Base-by-base conservation (phyloP, 495 filamentous ascomycete genomes). In the Lichina pygmaea region DNA sequence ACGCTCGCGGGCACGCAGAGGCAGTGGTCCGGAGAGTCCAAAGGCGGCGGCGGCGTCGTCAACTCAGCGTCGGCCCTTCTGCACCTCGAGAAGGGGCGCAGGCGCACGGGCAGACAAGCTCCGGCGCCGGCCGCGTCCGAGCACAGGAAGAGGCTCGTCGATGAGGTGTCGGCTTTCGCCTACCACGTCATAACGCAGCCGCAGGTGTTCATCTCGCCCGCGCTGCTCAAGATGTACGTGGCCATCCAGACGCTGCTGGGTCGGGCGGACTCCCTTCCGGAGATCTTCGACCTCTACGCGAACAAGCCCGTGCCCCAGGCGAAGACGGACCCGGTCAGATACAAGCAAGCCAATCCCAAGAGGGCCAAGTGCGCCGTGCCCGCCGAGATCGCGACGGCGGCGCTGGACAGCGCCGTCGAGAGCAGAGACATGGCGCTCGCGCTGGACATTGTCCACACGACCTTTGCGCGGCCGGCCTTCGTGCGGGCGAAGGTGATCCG, bases 201-300 rank as follows among this genome's bases (percentile, higher is more conserved):
- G 6, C 67, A 72, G 32, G 72, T 93, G 36, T 86, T 85, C 63
- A 83, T 97, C 52, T 77, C 83, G 6, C 75, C 73, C 2, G 57
- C 64, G 31, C 58, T 82, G 0, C 69, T 97, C 8, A 57, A 67
- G 13, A 55, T 60, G 45, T 94, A 92, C 53, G 72, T 86, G 42
- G 61, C 66, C 24, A 71, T 78, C 32, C 82, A 92, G 53, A 62
- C 70, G 13, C 61, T 70, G n/a, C 68, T 94, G 48, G 65, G 70
- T 44, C 72, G 65, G 42, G 75, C 82, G 10, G 64, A 80, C 47
- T 71, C 73, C 33, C 68, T 94, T 55, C 82, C 89, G 3, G 67
- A 75, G 41, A 71, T 80, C 42, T 78, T 97, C 62, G 56, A 71
- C 40, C 70, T 95, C 34, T 95, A 83, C 52, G 84, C 82, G 44